Base-by-base conservation (phyloP, 139 green algal species). In the Raphidocelis subcapitata region DNA sequence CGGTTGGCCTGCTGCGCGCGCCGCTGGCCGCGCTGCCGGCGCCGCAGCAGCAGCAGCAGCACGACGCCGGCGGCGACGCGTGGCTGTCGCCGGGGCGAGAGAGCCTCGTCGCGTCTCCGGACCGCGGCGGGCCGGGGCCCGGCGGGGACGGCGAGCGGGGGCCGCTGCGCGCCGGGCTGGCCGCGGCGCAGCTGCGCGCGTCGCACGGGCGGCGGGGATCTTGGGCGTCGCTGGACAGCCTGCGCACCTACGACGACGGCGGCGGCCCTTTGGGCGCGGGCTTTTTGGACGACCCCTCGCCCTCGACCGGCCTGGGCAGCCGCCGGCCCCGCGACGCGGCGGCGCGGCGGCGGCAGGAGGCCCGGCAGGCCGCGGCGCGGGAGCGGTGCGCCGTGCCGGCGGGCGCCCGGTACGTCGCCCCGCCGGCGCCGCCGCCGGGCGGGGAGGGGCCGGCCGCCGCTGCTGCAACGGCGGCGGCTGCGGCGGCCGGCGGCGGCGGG, bases 21-120 rank as follows among this genome's bases (percentile, higher is more conserved):
- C 69, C 44, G 62, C 47, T 70, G 24, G 56, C 56, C 57, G 55
- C 32, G 69, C 55, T 3, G 41, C 69, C 49, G n/a, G 51, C 10
- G 69, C 69, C 23, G 59, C 44, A 49, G 59, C 59, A n/a, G 69
- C 44, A 33, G 69, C 69, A 44, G 57, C 49, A 75, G 69, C 57
- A 37, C 37, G 15, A 8, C 41, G 18, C 31, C 24, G 29, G 8
- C 8, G 8, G 8, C 41, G 41, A 49, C 12, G 8, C 41, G 41
- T 49, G 41, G n/a, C n/a, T n/a, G 41, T 49, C 41, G 41, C 41
- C 41, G 41, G 41, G 41, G 8, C 41, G 41, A 8, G 41, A 12
- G 8, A 12, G 41, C 41, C 8, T 8, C 41, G 41, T 12, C 8
- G 41, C 8, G 41, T 49, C 41, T 8, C 41, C 41, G 8, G 41